Evolutionary conservation across 306 rosid genomes (phyloP).

Genomic region (Abrus precatorius): DNA sequence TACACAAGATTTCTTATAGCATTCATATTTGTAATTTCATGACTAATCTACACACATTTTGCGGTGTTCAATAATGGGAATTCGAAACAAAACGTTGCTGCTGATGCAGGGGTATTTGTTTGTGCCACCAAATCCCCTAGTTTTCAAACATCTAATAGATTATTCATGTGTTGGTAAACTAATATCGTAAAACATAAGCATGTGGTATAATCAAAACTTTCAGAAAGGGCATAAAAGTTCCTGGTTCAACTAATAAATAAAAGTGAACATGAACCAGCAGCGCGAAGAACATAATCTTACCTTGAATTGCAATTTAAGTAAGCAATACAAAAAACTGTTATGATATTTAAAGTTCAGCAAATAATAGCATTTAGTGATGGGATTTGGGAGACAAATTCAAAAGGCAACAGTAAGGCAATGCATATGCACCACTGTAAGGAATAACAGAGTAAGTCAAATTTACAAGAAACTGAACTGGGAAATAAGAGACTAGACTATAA

Average conservation of each 20-base stretch:
- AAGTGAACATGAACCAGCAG: not conserved
- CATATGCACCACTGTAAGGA: not conserved
- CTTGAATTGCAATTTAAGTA: not conserved
- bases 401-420: not conserved
- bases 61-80: not conserved
- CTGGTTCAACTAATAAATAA: not conserved
- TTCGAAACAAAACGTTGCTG: not conserved
- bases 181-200: not conserved
- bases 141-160: not conserved
- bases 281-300: not conserved
- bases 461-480: not conserved
- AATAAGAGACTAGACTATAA: not conserved
- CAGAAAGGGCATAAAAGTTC: not conserved
- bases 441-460: not conserved
- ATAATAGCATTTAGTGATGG: not conserved
- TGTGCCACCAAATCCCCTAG: too few species aligned
- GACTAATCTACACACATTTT: not conserved
- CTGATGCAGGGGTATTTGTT: too few species aligned
- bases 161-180: not conserved
- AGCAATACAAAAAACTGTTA: not conserved
- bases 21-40: not conserved
- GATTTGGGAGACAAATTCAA: not conserved
- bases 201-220: not conserved
- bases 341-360: not conserved
- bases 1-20: not conserved